A percentile compares a stretch with the other conserved stretches of the same genome.
Evolutionary conservation across 2,329 filamentous ascomycete species (phyloP).

Genomic region (Didymella arachidicola): DNA sequence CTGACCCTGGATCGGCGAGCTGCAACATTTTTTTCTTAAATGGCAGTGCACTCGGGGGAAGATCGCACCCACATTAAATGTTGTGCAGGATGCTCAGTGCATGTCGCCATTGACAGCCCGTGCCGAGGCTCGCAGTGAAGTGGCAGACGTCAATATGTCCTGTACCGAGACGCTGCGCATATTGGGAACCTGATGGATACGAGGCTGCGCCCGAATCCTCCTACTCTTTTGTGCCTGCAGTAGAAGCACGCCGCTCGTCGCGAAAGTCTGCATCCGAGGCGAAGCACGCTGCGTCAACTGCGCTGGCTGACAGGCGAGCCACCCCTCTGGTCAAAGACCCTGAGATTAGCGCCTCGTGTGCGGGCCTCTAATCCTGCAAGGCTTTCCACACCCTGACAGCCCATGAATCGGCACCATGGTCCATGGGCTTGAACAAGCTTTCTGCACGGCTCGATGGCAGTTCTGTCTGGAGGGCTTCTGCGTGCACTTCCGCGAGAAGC

Average conservation of each 20-base stretch:
- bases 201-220: slow-evolving; percentile 10
- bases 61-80: slow-evolving; percentile 1
- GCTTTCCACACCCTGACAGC: slow-evolving; percentile 5
- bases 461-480: background rate
- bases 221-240: slow-evolving; percentile 19
- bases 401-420: slow-evolving; percentile 5
- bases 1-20: slow-evolving; percentile 11
- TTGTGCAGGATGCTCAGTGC: background rate
- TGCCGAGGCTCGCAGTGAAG: slow-evolving; percentile 5
- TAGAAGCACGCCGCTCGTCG: slow-evolving; percentile 1
- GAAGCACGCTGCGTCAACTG: slow-evolving; percentile 3
- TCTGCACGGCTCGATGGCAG: slow-evolving; percentile 1
- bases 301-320: slow-evolving; percentile 9
- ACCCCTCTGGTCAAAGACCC: slow-evolving; percentile 6
- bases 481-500: background rate
- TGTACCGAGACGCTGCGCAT: background rate
- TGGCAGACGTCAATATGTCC: background rate
- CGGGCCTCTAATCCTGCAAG: slow-evolving; percentile 14
- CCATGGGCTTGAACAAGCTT: slow-evolving; percentile 8
- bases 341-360: slow-evolving; percentile 2
- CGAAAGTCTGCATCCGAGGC: background rate
- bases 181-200: slow-evolving; percentile 9
- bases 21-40: slow-evolving; percentile 3
- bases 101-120: background rate
- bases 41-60: background rate